Evolutionary conservation across 371 early-diverging fungal genomes (phyloP), one percentile per base, ranked within the genome.

Genomic region (Mucor mucedo): DNA sequence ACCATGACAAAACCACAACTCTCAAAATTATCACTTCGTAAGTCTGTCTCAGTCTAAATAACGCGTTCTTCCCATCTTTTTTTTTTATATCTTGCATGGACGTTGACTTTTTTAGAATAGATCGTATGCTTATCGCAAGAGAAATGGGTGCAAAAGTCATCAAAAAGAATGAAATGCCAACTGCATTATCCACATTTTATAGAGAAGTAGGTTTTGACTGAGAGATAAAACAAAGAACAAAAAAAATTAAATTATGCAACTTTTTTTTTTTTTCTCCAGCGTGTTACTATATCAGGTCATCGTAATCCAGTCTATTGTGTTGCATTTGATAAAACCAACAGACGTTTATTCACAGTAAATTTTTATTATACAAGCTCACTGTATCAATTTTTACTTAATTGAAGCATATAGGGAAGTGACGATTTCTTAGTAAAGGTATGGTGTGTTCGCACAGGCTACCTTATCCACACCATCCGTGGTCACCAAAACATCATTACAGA

Each of bases 371-470:
- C 7, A 48, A 48, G 4, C n/a, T 14, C 14, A 5, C 16, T 10
- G 1, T 44, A 2, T 44, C 2, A 2, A 14, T 48, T 28, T 28
- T 28, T 48, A 48, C 9, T 14, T 9, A 28, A 28, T 6, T 48
- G 5, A 5, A 28, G 9, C 27, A 48, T 48, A 3, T 48, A 48
- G 49, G 87, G 90, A 41, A 91, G 93, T 70, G 96, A 96, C 68
- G 96, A 96, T 68, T 87, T 84, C 39, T 73, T 95, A 21, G 88
- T 95, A 63, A 95, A 94, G 62, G 82, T 94, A 9, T 96, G 95
- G 95, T 90, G 92, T 69, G 86, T 92, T 8, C 77, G 85, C 5
- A 88, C 91, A 2, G 96, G 95, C 10, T 86, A 87, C 63, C 80
- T 95, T 8, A 84, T 96, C 16, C 83, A 92, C 60, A 90, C 95